Evolutionary conservation across 805 yeast species (phyloP).

Genomic region (Candida nitratophila): DNA sequence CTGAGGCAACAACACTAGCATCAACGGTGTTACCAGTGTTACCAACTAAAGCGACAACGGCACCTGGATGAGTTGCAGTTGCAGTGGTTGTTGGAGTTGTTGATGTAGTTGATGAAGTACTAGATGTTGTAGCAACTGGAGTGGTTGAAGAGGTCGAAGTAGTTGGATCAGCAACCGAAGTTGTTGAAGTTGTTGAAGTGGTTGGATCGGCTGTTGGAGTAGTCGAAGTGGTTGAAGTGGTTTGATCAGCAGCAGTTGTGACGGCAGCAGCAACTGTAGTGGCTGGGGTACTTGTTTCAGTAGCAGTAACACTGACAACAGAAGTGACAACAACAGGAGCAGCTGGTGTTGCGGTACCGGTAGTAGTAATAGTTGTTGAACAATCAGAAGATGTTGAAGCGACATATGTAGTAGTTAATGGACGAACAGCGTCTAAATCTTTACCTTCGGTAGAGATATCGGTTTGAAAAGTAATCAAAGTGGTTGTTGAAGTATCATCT

Average conservation of each 20-base stretch:
- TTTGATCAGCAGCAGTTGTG: conserved; percentile 5
- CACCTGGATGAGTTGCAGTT: conserved; percentile 10
- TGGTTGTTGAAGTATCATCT: conserved; percentile 44
- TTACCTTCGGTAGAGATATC: conserved; percentile 10
- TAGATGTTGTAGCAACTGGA: conserved; percentile 8
- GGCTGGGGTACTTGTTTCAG: conserved; percentile 8
- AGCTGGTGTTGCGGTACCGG: conserved; percentile 10
- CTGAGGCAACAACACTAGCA: conserved; percentile 16
- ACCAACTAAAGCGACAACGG: conserved; percentile 7
- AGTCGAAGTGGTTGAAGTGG: conserved; percentile 2
- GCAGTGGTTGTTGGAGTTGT: conserved; percentile 8
- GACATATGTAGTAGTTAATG: conserved; percentile 11
- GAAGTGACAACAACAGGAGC: conserved; percentile 6
- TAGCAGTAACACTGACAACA: conserved; percentile 7
- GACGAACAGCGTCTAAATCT: conserved; percentile 5
- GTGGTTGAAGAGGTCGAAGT: conserved; percentile 1
- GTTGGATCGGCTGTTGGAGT: conserved; percentile 4
- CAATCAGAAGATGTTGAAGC: conserved; percentile 9
- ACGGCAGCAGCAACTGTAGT: conserved; percentile 8
- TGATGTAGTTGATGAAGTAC: conserved; percentile 11
- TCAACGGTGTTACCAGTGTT: conserved; percentile 19
- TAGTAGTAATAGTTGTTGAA: conserved; percentile 13
- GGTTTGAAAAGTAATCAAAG: conserved; percentile 34
- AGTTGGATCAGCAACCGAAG: conserved; percentile 3
- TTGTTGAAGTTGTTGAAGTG: conserved; percentile 5